A percentile compares a stretch with the other conserved stretches of the same genome.
Evolutionary conservation across 345 rosid species (phyloP).

Genomic region (Tarenaya hassleriana): DNA sequence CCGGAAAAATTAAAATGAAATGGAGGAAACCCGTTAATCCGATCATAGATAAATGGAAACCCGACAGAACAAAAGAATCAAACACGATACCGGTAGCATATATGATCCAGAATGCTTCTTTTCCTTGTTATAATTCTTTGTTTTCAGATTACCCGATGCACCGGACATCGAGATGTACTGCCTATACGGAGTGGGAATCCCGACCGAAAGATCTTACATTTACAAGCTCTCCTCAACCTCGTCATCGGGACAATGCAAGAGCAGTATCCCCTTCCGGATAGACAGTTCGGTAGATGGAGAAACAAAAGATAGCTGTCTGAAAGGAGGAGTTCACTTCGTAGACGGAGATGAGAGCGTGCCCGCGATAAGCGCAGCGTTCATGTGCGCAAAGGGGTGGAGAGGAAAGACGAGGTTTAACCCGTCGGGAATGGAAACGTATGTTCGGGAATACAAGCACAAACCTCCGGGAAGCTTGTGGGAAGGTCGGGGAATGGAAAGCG

Average conservation of each 20-base stretch:
- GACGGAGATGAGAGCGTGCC: conserved; percentile 71
- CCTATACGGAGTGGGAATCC: conserved; percentile 64
- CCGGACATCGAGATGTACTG: conserved; percentile 66
- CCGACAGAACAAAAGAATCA: no score
- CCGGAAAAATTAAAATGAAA: no score
- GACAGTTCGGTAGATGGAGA: conserved; percentile 46
- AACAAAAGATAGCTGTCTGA: conserved; percentile 36
- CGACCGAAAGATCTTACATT: conserved; percentile 59
- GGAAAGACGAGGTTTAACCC: conserved; percentile 73
- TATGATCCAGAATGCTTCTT: neutral
- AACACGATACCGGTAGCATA: neutral
- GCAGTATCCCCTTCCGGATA: conserved; percentile 57
- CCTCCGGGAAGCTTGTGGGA: conserved; percentile 46
- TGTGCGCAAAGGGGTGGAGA: conserved; percentile 71
- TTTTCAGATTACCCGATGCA: conserved; percentile 58
- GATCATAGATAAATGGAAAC: no score
- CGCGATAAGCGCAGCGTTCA: conserved; percentile 56
- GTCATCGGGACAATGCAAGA: conserved; percentile 34
- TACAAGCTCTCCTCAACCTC: conserved; percentile 42
- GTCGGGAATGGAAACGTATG: conserved; percentile 36
- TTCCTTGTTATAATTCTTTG: neutral
- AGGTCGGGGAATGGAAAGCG: conserved; percentile 50
- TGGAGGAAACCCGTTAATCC: no score
- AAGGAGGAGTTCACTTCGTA: conserved; percentile 39
- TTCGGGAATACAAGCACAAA: conserved; percentile 56